Evolutionary conservation across 1,139 yeast species (phyloP), one percentile per base, ranked within the genome.

Genomic region (Williopsis jadinii): DNA sequence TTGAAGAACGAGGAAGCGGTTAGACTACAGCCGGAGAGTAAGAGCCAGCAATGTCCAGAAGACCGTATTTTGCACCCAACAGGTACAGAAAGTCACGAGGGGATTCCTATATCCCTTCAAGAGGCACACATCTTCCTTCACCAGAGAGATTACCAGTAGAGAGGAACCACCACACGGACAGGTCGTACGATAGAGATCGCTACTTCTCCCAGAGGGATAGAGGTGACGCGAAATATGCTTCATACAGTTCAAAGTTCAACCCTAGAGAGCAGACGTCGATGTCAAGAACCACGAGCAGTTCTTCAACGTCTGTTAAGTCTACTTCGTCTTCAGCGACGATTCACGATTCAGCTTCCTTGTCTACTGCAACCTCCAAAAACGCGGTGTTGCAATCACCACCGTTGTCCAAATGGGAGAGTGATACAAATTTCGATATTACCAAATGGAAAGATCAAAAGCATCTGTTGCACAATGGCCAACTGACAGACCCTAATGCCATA

Each of bases 371-470:
- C 6, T 19, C 24, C 6, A 19, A 19, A 19, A 19, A 19, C 6
- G 6, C 24, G 6, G 6, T 19, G 24, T 19, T 19, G 6, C 24
- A 19, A 6, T 19, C 24, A 13, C 35, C 35, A 33, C 28, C 28
- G 13, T 9, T 11, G 11, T 27, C 30, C 30, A 34, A 34, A 10
- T 34, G 36, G 36, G 13, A 12, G 11, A 13, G 30, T 27, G 24
- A 19, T 19, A 19, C 6, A 19, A 19, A 19, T 19, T 11, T 10
- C 11, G 39, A 32, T 19, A 35, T 35, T 28, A 29, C 34, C 19
- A 36, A 31, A 28, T 38, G 40, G 40, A 11, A 26, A 11, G 31
- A 27, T 6, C 53, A 51, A 14, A 36, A 34, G 5, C 52, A 45
- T 34, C 28, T 35, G n/a, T 34, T 48, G 3, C 8, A 19, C 2